A percentile compares a stretch with the other conserved stretches of the same genome.
Evolutionary conservation across 805 yeast genomes (phyloP).

Genomic region (Saccharomycopsis microspora): DNA sequence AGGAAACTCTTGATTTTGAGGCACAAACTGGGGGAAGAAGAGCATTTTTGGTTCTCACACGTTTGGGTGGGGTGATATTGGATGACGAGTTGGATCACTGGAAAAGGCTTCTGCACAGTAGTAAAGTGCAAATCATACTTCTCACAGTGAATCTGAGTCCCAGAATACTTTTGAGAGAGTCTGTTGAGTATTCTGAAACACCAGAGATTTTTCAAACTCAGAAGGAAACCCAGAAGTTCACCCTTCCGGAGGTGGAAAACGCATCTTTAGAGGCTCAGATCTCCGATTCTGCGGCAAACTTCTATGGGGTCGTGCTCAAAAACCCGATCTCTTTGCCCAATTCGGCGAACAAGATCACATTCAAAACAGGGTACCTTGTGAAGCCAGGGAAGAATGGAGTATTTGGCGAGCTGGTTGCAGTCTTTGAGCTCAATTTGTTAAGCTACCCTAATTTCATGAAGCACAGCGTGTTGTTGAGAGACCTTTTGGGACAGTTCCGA

Average conservation of each 20-base stretch:
- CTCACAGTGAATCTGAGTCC: conserved; percentile 55
- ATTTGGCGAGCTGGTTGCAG: conserved; percentile 22
- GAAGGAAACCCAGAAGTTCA: background rate
- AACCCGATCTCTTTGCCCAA: conserved; percentile 56
- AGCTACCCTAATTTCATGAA: conserved; percentile 66
- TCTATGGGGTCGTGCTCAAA: conserved; percentile 47
- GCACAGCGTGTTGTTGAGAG: conserved; percentile 40
- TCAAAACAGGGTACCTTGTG: conserved; percentile 58
- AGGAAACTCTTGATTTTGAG: conserved; percentile 37
- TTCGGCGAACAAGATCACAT: conserved; percentile 58
- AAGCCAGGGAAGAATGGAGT: conserved; percentile 25
- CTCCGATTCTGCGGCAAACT: conserved; percentile 34
- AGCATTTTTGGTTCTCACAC: conserved; percentile 50
- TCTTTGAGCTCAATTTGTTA: conserved; percentile 54
- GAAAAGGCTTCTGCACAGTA: conserved; percentile 55
- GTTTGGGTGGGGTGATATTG: conserved; percentile 63
- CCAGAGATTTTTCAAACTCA: conserved; percentile 17
- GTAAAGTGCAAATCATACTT: conserved; percentile 44
- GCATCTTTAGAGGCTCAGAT: conserved; percentile 27
- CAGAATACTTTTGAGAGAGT: conserved; percentile 27
- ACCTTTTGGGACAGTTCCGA: conserved; percentile 49
- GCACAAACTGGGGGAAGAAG: conserved; percentile 37
- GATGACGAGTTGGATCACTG: conserved; percentile 76
- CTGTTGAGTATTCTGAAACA: conserved; percentile 18
- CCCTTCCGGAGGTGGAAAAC: conserved; percentile 15